These are phyloP conservation scores for Rutidosis leptorrhynchoides DNA, from an alignment of 129 eudicot species.

Conservation along the genomic window DNA sequence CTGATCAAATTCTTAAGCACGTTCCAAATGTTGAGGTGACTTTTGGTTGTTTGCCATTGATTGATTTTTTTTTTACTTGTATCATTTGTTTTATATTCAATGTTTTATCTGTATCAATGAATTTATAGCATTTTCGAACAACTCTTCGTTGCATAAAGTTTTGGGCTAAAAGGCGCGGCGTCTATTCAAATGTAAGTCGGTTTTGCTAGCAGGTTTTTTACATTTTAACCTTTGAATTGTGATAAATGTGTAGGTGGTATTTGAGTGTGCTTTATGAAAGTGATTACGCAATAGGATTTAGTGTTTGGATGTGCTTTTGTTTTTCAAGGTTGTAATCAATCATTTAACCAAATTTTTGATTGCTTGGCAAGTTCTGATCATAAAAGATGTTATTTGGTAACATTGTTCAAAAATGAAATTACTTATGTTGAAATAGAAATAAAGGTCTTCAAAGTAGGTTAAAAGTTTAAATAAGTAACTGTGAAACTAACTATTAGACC, in stretches of 20 bases:
- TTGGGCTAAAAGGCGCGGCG: conserved; percentile 96
- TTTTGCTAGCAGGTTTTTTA: neutral
- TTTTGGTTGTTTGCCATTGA: neutral
- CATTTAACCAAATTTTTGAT: neutral
- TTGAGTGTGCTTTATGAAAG: too few relatives aligned
- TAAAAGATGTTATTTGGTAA: too few relatives aligned
- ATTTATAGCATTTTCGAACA: conserved; percentile 68
- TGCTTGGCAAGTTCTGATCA: neutral
- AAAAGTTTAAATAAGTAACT: neutral
- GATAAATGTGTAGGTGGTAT: neutral
- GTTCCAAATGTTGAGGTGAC: conserved; percentile 91
- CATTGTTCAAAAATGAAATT: too few relatives aligned
- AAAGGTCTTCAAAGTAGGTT: neutral
- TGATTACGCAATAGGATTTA: too few relatives aligned
- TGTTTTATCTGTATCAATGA: neutral
- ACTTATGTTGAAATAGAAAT: neutral
- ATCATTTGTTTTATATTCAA: neutral
- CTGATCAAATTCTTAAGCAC: conserved; percentile 93
- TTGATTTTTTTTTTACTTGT: neutral
- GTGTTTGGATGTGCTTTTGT: neutral
- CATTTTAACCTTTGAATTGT: neutral
- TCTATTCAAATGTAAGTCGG: conserved; percentile 85
- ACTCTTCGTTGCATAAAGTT: conserved; percentile 83
- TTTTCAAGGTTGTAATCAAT: neutral
- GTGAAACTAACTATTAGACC: neutral